phyloP scores from a whole-genome alignment of 257 asterid genomes.

The Scutellaria minor region DNA sequence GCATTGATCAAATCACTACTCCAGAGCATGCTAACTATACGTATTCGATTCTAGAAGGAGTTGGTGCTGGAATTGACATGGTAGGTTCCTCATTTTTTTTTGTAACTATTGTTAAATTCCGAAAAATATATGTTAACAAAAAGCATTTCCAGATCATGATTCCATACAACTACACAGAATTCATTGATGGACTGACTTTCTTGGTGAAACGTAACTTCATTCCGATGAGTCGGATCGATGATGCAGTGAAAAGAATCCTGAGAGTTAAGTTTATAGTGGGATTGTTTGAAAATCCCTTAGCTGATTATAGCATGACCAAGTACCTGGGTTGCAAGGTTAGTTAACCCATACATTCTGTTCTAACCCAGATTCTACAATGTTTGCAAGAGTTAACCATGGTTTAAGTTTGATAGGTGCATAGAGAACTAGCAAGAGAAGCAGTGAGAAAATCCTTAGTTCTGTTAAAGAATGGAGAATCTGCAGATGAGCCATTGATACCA shows the following conservation, averaged over 20 bases:
- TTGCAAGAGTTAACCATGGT: background rate
- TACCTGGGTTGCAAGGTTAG: slow-evolving; percentile 42
- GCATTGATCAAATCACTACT: slow-evolving; percentile 46
- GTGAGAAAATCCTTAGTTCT: slow-evolving; percentile 55
- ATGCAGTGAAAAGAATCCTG: slow-evolving; percentile 50
- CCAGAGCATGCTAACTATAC: slow-evolving; percentile 44
- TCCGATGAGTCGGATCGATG: slow-evolving; percentile 43
- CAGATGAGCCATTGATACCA: slow-evolving; percentile 45
- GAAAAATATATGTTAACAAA: no score
- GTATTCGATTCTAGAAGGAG: slow-evolving; percentile 44
- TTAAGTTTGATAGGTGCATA: slow-evolving; percentile 36
- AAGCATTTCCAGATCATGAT: slow-evolving; percentile 37
- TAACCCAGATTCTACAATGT: no score
- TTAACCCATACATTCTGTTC: no score
- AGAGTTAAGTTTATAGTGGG: slow-evolving; percentile 52
- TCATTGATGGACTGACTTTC: slow-evolving; percentile 39
- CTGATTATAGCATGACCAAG: slow-evolving; percentile 43
- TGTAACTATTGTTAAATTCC: background rate
- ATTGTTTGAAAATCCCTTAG: slow-evolving; percentile 44
- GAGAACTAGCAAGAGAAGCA: slow-evolving; percentile 54
- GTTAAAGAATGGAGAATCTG: slow-evolving; percentile 47
- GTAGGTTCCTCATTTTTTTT: slow-evolving; percentile 21
- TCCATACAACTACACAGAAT: slow-evolving; percentile 44
- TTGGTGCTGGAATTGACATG: slow-evolving; percentile 54
- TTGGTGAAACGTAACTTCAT: slow-evolving; percentile 40